Base-by-base conservation (phyloP, 2,329 filamentous ascomycete genomes). In the Ophiocordyceps sinensis region DNA sequence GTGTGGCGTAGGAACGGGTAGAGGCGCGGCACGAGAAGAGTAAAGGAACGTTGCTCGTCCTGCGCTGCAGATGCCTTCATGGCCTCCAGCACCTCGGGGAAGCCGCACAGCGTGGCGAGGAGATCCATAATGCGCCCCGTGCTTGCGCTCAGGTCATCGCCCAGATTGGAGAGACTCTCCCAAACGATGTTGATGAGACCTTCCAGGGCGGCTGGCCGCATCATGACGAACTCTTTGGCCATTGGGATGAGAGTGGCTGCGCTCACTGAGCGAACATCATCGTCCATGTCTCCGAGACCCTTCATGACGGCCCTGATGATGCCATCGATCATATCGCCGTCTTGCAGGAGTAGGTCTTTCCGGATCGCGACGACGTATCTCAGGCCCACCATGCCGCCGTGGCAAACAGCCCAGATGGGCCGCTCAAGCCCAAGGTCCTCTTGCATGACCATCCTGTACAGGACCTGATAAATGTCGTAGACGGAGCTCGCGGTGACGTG, bases 61-160 rank as follows among this genome's bases (percentile, higher is more conserved):
- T 82, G 72, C 8, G 78, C 77, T 8, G 89, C 89, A 42, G 93
- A 94, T 28, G 70, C 67, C 62, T 94, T 94, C 91, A 98, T 98
- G 13, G 89, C 84, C 45, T 89, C 79, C 28, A 98, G 66, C 8
- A 96, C 89, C 63, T 94, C 77, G 1, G 85, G 85, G 65, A 95
- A 98, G 47, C 87, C 83, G 65, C 91, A 98, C 2, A 98, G 76
- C 45, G 91, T 96, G 13, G 93, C 91, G 15, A 98, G 71, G 34
- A 98, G 74, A 59, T 98, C 93, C 93, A 98, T 98, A 41, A 98
- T 94, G 43, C 87, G 93, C 38, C 91, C 91, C 10, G 93, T 98
- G 58, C 91, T 96, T 4, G 91, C 91, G 58, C 88, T 96, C 15
- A 98, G 71, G 56, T 98, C 91, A 56, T 98, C 91, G 48, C 89